Evolutionary conservation across 2,329 filamentous ascomycete species (phyloP).

Genomic region (Arthrinium puccinioides): DNA sequence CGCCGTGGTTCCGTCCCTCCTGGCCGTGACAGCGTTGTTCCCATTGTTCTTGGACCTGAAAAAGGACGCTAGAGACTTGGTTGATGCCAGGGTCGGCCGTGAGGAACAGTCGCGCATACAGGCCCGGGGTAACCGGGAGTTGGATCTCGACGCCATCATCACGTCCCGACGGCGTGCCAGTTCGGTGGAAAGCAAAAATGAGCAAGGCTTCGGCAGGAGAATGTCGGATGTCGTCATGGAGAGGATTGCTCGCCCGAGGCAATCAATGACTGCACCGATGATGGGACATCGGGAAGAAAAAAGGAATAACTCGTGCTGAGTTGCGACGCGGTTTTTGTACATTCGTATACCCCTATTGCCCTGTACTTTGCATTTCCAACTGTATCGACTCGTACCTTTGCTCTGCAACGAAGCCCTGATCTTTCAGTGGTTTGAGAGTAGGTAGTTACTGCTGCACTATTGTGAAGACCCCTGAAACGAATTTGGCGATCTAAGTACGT

Average conservation of each 20-base stretch:
- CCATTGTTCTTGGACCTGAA: conserved; percentile 40
- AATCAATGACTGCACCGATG: conserved; percentile 10
- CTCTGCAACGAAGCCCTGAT: no score
- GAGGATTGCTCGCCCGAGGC: conserved; percentile 9
- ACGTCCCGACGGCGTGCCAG: conserved; percentile 15
- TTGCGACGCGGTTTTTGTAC: no score
- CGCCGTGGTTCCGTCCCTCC: conserved; percentile 50
- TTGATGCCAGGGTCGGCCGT: conserved; percentile 30
- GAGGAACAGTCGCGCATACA: conserved; percentile 24
- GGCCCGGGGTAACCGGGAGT: conserved; percentile 31
- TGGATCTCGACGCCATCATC: conserved; percentile 35
- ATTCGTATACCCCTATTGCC: no score
- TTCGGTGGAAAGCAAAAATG: conserved; percentile 10
- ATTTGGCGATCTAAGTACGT: no score
- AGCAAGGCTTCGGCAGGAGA: conserved; percentile 14
- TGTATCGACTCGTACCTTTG: no score
- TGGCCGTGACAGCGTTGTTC: conserved; percentile 38
- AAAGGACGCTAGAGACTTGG: conserved; percentile 37
- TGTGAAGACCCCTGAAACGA: no score
- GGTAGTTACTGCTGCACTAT: no score
- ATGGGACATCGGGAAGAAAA: conserved; percentile 15
- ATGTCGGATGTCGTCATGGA: conserved; percentile 15
- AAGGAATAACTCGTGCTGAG: conserved; percentile 8
- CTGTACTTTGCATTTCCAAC: no score
- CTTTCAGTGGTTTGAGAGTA: no score